Conservation (phyloP, 768 basidiomycete genomes). For the Boletus rufocinnamomeus region DNA sequence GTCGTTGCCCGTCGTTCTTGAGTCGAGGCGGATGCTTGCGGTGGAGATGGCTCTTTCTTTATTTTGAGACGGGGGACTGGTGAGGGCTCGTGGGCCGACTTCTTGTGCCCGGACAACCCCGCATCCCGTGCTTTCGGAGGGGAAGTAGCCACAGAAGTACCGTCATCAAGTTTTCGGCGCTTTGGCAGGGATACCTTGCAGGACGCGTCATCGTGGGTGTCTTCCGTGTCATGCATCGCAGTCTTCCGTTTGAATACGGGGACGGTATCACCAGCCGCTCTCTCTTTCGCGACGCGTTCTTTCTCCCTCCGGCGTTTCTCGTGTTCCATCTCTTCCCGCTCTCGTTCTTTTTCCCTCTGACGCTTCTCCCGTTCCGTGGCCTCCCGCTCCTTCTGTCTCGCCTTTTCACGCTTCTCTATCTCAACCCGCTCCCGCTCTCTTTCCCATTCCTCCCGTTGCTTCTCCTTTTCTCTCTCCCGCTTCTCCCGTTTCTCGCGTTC, state of each 20-base stretch:
- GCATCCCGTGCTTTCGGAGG: slow-evolving; percentile 26
- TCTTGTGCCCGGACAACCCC: slow-evolving; percentile 36
- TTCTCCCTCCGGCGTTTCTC: slow-evolving; percentile 28
- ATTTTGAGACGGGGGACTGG: slow-evolving; percentile 33
- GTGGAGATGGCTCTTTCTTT: slow-evolving; percentile 40
- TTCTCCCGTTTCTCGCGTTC: slow-evolving; percentile 29
- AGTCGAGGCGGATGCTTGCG: slow-evolving; percentile 14
- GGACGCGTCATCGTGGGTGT: slow-evolving; percentile 27
- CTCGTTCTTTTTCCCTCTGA: slow-evolving; percentile 24
- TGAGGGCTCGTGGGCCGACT: slow-evolving; percentile 34
- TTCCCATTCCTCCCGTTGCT: slow-evolving; percentile 26
- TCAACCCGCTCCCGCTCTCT: slow-evolving; percentile 21
- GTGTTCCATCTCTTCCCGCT: slow-evolving; percentile 26
- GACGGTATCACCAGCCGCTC: slow-evolving; percentile 10
- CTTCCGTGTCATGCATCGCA: slow-evolving; percentile 32
- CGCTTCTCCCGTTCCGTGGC: slow-evolving; percentile 29
- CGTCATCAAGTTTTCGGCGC: slow-evolving; percentile 45
- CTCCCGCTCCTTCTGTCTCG: slow-evolving; percentile 25
- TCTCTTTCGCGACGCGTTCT: slow-evolving; percentile 28
- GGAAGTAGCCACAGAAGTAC: slow-evolving; percentile 22
- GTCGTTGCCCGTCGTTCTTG: slow-evolving; percentile 16
- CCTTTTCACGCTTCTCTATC: slow-evolving; percentile 24
- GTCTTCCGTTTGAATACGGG: slow-evolving; percentile 45
- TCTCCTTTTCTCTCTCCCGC: slow-evolving; percentile 26
- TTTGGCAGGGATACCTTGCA: slow-evolving; percentile 33